Base-by-base conservation (phyloP, 768 basidiomycete genomes). In the Candolleomyces eurysporus region DNA sequence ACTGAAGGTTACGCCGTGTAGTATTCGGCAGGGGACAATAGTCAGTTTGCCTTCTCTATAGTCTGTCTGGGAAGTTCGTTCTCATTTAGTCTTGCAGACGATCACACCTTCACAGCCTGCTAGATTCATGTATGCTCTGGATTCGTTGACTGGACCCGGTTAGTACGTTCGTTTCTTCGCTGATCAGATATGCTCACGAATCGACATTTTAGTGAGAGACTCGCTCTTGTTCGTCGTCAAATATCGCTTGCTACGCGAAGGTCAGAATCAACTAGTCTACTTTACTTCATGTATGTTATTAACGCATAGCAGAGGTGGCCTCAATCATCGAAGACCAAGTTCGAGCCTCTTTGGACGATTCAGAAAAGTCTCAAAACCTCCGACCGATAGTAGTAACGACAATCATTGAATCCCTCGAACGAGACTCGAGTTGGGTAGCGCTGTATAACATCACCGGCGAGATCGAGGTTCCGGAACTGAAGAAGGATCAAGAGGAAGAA, bases 231-330 rank as follows among this genome's bases (percentile, higher is more conserved):
- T 96, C 36, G 74, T 80, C 22, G 87, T 97, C 61, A 81, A 77
- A 54, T 97, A 94, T 73, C 85, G 91, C 42, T 86, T 87, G 77
- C 74, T 96, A 26, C 86, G 87, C 19, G 92, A 96, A 80, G 94
- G 94, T 93, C 61, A 49, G 70, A 55, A 40, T 11, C 13, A 52
- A 57, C 19, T 45, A 50, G 16, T 42, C 3, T 10, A 7, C 17
- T 10, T 5, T 32, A 60, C 19, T 19, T 50, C 19, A 21, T 48
- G 19, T 19, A 36, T 4, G 4, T 13, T 43, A 43, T 43, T 19
- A 51, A 26, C 10, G 26, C 22, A 11, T n/a, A 39, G 26, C 40
- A 93, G 92, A 94, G 77, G 86, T 90, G 5, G 87, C 87, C 67
- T 76, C 78, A 7, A 71, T 91, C 42, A 81, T 91, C 14, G 81